Conservation (phyloP, 345 rosid genomes). For the Arabis hirsuta region DNA sequence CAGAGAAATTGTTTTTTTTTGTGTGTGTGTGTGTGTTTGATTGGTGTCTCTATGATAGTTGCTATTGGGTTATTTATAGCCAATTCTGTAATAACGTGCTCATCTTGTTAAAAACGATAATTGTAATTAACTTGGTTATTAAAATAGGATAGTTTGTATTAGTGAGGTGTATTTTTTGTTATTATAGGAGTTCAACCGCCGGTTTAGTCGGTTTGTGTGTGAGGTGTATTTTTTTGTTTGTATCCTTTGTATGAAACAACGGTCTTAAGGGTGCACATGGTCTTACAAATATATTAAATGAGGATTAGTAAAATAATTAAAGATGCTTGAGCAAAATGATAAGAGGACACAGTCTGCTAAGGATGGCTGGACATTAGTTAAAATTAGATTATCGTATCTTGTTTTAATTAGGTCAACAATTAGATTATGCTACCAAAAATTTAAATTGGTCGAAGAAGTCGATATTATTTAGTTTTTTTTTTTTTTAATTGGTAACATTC, state of each 20-base stretch:
- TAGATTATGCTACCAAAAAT: too few relatives aligned
- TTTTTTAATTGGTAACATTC: too few relatives aligned
- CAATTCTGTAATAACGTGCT: not conserved
- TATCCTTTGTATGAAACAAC: not conserved
- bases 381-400: not conserved
- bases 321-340: not conserved
- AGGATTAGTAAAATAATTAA: not conserved
- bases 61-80: conserved; percentile 30
- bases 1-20: not conserved
- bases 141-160: conserved; percentile 8
- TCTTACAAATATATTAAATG: not conserved
- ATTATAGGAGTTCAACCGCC: not conserved
- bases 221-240: conserved; percentile 22
- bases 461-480: too few relatives aligned
- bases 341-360: not conserved
- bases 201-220: conserved; percentile 10
- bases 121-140: not conserved
- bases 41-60: conserved; percentile 6
- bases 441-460: too few relatives aligned
- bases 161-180: not conserved
- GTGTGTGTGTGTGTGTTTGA: not conserved
- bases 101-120: not conserved
- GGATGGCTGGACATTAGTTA: not conserved
- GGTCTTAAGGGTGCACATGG: conserved; percentile 32
- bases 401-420: too few relatives aligned